Base-by-base conservation (phyloP, 176 grass and related monocot genomes). In the Hyparrhenia diplandra region DNA sequence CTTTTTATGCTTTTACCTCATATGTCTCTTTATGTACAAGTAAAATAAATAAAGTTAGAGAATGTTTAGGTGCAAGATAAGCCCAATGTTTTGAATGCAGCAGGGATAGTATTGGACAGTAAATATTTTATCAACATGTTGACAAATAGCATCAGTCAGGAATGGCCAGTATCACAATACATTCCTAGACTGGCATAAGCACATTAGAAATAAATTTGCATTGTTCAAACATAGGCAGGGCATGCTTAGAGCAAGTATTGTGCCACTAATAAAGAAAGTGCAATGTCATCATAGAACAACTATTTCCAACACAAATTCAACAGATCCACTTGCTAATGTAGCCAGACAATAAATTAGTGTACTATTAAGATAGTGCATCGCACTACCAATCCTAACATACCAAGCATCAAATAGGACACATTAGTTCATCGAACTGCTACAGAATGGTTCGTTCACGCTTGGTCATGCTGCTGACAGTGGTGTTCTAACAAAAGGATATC, bases 301-400 rank as follows among this genome's bases (percentile, higher is more conserved):
- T 27, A 37, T 28, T 29, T 61, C 36, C 23, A 11, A 25, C 9
- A 58, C 21, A 58, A 58, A 58, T 11, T 24, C 55, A 58, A n/a
- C 21, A 34, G n/a, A 6, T 60, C 23, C 20, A 40, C 4, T 60
- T 40, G 34, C 34, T 69, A 40, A 69, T n/a, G 34, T 40, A 69
- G 37, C 39, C 21, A 69, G 37, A 41, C 21, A 69, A 40, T 69
- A 69, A 4, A 92, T 76, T 54, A 81, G 81, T 28, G 13, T 57
- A 2, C 23, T 29, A 55, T 25, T 28, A 61, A 18, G 52, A 36
- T 28, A 76, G 34, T 16, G 21, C 34, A 60, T 40, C 4, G 17
- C 73, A 40, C 64, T 72, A 80, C 40, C 35, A 42, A 11, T 8
- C 25, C 49, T 39, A 60, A 58, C 23, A 76, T 37, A 76, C 24